Evolutionary conservation across 2,329 filamentous ascomycete species (phyloP), one percentile per base, ranked within the genome.

Genomic region (Cyanodermella asteris): DNA sequence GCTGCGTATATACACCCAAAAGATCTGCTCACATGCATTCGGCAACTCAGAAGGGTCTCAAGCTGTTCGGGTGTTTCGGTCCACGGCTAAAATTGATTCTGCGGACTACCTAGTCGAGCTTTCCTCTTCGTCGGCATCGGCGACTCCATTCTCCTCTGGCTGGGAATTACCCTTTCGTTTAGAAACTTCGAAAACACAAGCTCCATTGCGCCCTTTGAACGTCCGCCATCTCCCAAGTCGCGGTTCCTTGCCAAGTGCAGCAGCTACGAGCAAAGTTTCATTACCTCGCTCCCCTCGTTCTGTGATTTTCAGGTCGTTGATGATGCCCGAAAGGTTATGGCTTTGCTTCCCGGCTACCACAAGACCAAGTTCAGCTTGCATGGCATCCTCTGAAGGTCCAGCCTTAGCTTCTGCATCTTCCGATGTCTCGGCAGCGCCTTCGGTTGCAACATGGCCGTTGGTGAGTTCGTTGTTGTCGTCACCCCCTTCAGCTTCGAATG

Each of bases 261-360:
- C 77, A 8, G 90, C 71, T 15, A 94, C 63, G 38, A 77, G 84
- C 2, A 93, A 49, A 1, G 81, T 81, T 28, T 75, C 65, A 13
- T 34, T 37, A n/a, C 36, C 32, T 16, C 29, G 29, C 24, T 37
- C 34, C 12, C 31, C 35, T 16, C 29, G 16, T 24, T 94, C 87
- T 37, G 87, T 81, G 9, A 91, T 62, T 2, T 76, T 67, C 30
- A 97, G 72, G 37, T 77, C 81, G 42, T 94, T 97, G 36, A 97
- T 59, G 6, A 94, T 60, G 20, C 87, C 87, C 38, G 63, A 64
- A 27, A 81, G n/a, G n/a, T n/a, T n/a, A n/a, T n/a, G n/a, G n/a
- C n/a, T n/a, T n/a, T n/a, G n/a, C n/a, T n/a, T n/a, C n/a, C n/a
- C n/a, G n/a, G n/a, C n/a, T n/a, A n/a, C n/a, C 11, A 49, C n/a